Percentiles rank a stretch among this genome's conserved stretches.
Conservation (phyloP, 306 rosid genomes). For the Mimosa bimucronata region DNA sequence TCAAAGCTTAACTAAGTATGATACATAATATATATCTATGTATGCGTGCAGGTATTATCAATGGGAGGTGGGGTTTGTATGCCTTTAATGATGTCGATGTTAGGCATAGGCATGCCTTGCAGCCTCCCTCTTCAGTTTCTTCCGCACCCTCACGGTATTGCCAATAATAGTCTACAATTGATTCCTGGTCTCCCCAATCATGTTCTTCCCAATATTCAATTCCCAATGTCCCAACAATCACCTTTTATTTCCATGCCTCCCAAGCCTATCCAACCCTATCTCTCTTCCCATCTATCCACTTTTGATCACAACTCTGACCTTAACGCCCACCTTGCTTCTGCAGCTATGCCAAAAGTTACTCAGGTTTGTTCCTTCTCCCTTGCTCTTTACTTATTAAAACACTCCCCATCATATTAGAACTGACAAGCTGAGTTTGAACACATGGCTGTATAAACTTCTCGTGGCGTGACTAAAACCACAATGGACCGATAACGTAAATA, state of each 20-base stretch:
- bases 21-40: background rate
- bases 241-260: constrained; percentile 39
- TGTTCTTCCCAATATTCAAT: constrained; percentile 17
- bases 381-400: background rate
- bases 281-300: constrained; percentile 9
- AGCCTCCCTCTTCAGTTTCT: constrained; percentile 20
- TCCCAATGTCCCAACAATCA: constrained; percentile 36
- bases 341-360: background rate
- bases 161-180: constrained; percentile 41
- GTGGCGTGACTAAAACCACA: background rate
- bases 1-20: background rate
- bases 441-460: background rate
- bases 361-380: constrained; percentile 20
- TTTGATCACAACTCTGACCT: constrained; percentile 15
- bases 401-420: background rate
- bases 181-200: constrained; percentile 47
- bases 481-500: background rate
- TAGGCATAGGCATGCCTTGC: constrained; percentile 35
- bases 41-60: constrained; percentile 53
- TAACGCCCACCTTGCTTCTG: constrained; percentile 11
- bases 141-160: background rate
- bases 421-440: background rate
- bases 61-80: constrained; percentile 48
- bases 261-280: constrained; percentile 32
- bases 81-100: constrained; percentile 45